phyloP scores from a whole-genome alignment of 2,329 filamentous ascomycete species.

The Talaromyces sp. region DNA sequence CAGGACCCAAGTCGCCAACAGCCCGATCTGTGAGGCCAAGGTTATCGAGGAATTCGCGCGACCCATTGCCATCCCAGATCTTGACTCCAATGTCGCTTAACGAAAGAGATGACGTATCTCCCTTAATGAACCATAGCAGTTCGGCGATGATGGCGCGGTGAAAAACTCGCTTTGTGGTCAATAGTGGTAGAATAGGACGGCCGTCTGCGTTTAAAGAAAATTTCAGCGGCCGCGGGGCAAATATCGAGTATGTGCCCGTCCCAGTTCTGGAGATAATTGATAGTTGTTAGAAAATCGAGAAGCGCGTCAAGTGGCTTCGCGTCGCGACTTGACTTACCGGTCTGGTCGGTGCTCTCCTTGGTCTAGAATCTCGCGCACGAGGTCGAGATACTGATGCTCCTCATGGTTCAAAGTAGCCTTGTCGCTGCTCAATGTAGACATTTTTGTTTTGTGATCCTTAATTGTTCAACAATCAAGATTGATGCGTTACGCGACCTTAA shows the following conservation, averaged over 20 bases:
- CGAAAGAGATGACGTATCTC: conserved; percentile 71
- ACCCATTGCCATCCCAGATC: conserved; percentile 98
- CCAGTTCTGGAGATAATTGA: conserved; percentile 59
- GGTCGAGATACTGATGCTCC: conserved; percentile 87
- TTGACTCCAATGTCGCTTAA: conserved; percentile 78
- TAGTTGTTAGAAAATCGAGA: not conserved
- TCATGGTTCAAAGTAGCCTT: conserved; percentile 52
- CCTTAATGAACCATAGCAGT: conserved; percentile 91
- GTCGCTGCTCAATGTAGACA: not conserved
- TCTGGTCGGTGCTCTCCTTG: conserved; percentile 85
- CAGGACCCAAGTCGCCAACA: conserved; percentile 85
- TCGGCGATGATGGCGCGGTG: conserved; percentile 83
- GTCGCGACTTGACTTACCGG: conserved; percentile 46
- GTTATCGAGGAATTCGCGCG: conserved; percentile 80
- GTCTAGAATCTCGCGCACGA: conserved; percentile 78
- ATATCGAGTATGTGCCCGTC: conserved; percentile 85
- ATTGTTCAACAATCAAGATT: not conserved
- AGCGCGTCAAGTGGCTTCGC: not conserved
- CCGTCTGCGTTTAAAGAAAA: conserved; percentile 61
- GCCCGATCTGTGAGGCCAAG: conserved; percentile 76
- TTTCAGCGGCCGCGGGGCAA: conserved; percentile 78
- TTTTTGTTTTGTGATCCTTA: not conserved
- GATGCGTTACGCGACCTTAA: not conserved
- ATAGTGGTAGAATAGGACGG: conserved; percentile 72
- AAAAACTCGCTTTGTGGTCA: conserved; percentile 97